Conservation (phyloP, 2,329 filamentous ascomycete genomes). For the Cladosporium sphaerospermum region DNA sequence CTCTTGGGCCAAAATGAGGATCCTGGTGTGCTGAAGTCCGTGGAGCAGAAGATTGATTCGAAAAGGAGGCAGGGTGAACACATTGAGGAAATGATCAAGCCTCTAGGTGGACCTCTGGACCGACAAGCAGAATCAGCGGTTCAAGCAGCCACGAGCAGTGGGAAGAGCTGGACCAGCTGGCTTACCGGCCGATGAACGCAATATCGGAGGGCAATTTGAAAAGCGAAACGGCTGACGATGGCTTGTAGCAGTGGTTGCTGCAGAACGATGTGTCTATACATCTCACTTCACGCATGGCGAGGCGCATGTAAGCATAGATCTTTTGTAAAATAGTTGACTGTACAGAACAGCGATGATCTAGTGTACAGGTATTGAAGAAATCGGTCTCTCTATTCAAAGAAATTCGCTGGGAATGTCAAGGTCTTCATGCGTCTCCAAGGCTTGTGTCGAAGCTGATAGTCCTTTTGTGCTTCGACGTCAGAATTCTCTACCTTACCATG, state of each 20-base stretch:
- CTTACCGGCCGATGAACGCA: conserved; percentile 14
- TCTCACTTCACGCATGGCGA: conserved; percentile 10
- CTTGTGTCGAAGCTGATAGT: no score
- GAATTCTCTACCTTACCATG: no score
- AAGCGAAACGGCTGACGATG: not conserved
- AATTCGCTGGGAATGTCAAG: no score
- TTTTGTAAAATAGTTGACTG: conserved; percentile 5
- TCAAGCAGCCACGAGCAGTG: conserved; percentile 30
- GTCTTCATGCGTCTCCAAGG: no score
- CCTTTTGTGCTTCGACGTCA: no score
- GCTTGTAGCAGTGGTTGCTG: not conserved
- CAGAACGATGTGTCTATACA: not conserved
- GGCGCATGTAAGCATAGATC: conserved; percentile 11
- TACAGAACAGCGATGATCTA: conserved; percentile 6
- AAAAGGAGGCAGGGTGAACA: conserved; percentile 24
- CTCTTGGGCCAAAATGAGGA: conserved; percentile 14
- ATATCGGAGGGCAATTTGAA: no score
- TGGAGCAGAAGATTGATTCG: conserved; percentile 27
- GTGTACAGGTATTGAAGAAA: not conserved
- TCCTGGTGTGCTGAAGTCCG: conserved; percentile 27
- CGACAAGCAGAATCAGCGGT: conserved; percentile 38
- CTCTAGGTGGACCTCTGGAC: conserved; percentile 41
- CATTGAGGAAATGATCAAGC: conserved; percentile 22
- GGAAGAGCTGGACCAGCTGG: conserved; percentile 44
- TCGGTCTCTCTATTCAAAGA: no score